Conservation (phyloP, 768 basidiomycete genomes). For the Pleurotus pulmonarius region DNA sequence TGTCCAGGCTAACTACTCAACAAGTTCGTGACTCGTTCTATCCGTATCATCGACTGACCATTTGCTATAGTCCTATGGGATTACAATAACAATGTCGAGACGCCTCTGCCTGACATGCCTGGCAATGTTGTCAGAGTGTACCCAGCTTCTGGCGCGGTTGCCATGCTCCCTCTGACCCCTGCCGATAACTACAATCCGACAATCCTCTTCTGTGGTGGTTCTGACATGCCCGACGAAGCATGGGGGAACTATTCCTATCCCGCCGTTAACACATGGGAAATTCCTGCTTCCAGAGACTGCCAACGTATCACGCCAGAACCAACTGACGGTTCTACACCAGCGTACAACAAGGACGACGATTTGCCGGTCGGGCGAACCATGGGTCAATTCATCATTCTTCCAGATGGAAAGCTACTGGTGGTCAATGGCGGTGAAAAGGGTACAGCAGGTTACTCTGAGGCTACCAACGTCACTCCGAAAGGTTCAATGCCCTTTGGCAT, state of each 20-base stretch:
- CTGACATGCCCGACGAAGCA: slow-evolving; percentile 63
- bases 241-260: slow-evolving; percentile 81
- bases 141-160: slow-evolving; percentile 83
- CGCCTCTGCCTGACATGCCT: slow-evolving; percentile 69
- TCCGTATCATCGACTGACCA: slow-evolving; percentile 6
- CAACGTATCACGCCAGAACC: slow-evolving; percentile 88
- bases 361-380: slow-evolving; percentile 79
- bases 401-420: slow-evolving; percentile 74
- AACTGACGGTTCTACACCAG: slow-evolving; percentile 53
- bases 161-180: slow-evolving; percentile 89
- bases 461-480: slow-evolving; percentile 43
- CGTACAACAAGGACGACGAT: slow-evolving; percentile 69
- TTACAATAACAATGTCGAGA: slow-evolving; percentile 52
- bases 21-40: slow-evolving; percentile 42
- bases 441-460: slow-evolving; percentile 80
- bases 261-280: slow-evolving; percentile 67
- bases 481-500: slow-evolving; percentile 63
- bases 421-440: slow-evolving; percentile 84
- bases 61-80: slow-evolving; percentile 43
- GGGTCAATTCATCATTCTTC: slow-evolving; percentile 87
- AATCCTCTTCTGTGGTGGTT: slow-evolving; percentile 88
- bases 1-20: slow-evolving; percentile 78
- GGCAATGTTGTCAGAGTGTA: slow-evolving; percentile 75
- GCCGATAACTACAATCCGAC: slow-evolving; percentile 86
- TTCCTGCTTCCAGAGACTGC: slow-evolving; percentile 69